These are phyloP conservation scores for Caryopteris hybrid DNA, from an alignment of 305 asterid species.

Conservation along the genomic window DNA sequence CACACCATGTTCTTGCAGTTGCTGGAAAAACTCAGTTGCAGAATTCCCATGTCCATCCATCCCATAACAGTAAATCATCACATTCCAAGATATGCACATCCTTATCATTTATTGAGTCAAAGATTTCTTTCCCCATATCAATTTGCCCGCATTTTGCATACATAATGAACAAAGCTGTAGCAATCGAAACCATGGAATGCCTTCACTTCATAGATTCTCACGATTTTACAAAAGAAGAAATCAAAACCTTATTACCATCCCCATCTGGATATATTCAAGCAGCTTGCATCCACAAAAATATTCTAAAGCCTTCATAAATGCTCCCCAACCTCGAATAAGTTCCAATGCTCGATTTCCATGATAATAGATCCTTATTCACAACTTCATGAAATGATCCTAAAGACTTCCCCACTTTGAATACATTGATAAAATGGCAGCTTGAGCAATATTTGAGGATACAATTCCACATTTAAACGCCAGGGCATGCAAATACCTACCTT, in stretches of 20 bases:
- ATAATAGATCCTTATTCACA: constrained; percentile 47
- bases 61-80: constrained; percentile 75
- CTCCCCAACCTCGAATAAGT: constrained; percentile 43
- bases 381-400: constrained; percentile 64
- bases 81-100: constrained; percentile 70
- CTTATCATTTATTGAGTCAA: constrained; percentile 41
- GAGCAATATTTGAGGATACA: constrained; percentile 29
- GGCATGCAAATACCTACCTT: constrained; percentile 72
- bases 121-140: constrained; percentile 47
- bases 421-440: constrained; percentile 59
- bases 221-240: constrained; percentile 42
- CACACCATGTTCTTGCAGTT: constrained; percentile 46
- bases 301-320: constrained; percentile 32
- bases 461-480: constrained; percentile 52
- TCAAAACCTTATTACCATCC: constrained; percentile 50
- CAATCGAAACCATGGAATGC: constrained; percentile 62
- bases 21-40: constrained; percentile 46
- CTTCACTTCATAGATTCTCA: constrained; percentile 41
- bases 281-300: constrained; percentile 48
- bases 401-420: constrained; percentile 58
- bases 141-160: constrained; percentile 76
- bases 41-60: constrained; percentile 60
- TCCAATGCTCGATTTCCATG: constrained; percentile 60
- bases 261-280: constrained; percentile 57
- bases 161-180: constrained; percentile 70